Base-by-base conservation (phyloP, 2,329 filamentous ascomycete species). In the Fusarium sp. region DNA sequence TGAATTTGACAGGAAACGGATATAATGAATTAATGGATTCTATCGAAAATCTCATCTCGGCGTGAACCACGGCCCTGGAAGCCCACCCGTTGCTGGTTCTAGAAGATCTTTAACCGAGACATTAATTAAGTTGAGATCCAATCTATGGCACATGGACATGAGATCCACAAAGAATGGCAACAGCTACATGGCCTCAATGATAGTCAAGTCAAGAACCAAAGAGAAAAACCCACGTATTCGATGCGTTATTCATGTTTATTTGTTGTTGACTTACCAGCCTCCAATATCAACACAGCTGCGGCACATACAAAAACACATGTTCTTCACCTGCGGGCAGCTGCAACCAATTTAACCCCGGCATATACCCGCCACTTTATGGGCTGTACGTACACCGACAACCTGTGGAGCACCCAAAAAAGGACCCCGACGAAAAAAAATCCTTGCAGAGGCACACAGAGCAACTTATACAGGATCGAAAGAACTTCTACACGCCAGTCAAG, bases 401-500 rank as follows among this genome's bases (percentile, higher is more conserved):
- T 27, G 71, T 65, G 73, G 76, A 69, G 64, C 30, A 69, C 67
- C 30, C 16, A n/a, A 43, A 57, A 57, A 68, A 69, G 39, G 39
- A 63, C 45, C 57, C 45, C 10, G 41, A 54, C 64, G 62, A 58
- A 64, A 73, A 67, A 75, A 78, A 76, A 68, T 62, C 67, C 67
- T 72, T 68, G 56, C 63, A 57, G 52, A 57, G 32, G 34, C 52
- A 57, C 32, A 57, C 20, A 63, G 61, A 61, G 59, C 57, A 70
- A 62, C 45, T 71, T 66, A 66, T 41, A 75, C 57, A 69, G 27
- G 45, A 56, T 39, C 39, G 14, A 60, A 61, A n/a, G 54, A 64
- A 45, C 23, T 5, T 16, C 27, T 20, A 41, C 52, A 43, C 25
- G 5, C 30, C 20, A 58, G n/a, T 50, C 80, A 88, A 78, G 27